Base-by-base conservation (phyloP, 768 basidiomycete genomes). In the Trametes meyenii region DNA sequence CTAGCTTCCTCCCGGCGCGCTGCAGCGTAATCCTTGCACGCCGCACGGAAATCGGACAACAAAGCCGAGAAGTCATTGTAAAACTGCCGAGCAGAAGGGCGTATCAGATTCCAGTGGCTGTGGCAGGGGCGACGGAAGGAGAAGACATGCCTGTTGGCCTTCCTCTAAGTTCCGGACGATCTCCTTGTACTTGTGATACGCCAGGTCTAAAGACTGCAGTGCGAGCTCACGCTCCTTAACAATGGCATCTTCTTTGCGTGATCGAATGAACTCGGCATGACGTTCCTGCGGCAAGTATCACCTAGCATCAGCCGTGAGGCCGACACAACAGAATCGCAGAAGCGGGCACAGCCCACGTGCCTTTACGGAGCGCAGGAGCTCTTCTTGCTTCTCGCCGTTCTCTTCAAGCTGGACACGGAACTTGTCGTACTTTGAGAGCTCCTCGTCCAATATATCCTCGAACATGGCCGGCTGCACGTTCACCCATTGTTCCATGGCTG, bases 381-480 rank as follows among this genome's bases (percentile, higher is more conserved):
- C 81, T 46, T 83, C 80, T 67, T 96, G 93, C 68, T 81, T 83
- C 36, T 79, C 77, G 16, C 63, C 78, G 40, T 88, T 80, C 56
- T 83, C 84, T 38, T 82, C 78, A 38, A 98, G 77, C 50, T 78
- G 80, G 19, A 64, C 66, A 50, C 71, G 72, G 69, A 87, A 89
- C 61, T 81, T 82, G 60, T 92, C 90, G 64, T 94, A 96, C 74
- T 94, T 95, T 0, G 81, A 81, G 52, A 98, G 74, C 68, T 92
- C 90, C 61, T 85, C 82, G 58, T 93, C 88, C 29, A 89, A 83
- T 13, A 92, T 78, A 56, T 90, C 89, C 69, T 95, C 92, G 70
- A 98, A 98, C 87, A 90, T 89, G 23, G 87, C 89, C 0, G 96
- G 86, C 38, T 87, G 85, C 17, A 93, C 83, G 67, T 93, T 87